A percentile compares a stretch with the other conserved stretches of the same genome.
Evolutionary conservation across 257 asterid species (phyloP).

Genomic region (Przewalskia tangutica): DNA sequence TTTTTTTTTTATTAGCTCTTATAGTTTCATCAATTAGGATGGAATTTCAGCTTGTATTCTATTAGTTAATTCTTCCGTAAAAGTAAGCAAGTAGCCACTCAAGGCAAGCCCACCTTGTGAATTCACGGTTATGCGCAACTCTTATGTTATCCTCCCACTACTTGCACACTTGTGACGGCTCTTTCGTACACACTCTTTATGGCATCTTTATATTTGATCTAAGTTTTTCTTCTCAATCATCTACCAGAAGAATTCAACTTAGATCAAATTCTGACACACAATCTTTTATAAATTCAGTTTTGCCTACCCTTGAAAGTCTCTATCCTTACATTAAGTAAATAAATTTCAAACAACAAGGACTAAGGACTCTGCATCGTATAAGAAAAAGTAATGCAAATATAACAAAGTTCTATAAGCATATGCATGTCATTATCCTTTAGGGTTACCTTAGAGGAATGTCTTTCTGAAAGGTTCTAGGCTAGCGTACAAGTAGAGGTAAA

Average conservation of each 20-base stretch:
- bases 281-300: neutral
- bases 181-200: neutral
- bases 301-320: neutral
- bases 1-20: neutral
- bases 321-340: neutral
- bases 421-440: neutral
- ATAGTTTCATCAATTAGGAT: neutral
- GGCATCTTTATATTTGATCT: too few species aligned
- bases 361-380: neutral
- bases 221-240: neutral
- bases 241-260: neutral
- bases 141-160: neutral
- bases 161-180: neutral
- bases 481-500: neutral
- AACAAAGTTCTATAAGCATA: neutral
- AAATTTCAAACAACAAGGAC: neutral
- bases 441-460: neutral
- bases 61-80: neutral
- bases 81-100: neutral
- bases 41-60: neutral
- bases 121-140: neutral
- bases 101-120: neutral
- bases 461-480: neutral
- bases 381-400: neutral
- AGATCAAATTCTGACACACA: neutral